These are phyloP conservation scores for Metschnikowia proteae DNA, from an alignment of 805 yeast genomes.

Conservation along the genomic window DNA sequence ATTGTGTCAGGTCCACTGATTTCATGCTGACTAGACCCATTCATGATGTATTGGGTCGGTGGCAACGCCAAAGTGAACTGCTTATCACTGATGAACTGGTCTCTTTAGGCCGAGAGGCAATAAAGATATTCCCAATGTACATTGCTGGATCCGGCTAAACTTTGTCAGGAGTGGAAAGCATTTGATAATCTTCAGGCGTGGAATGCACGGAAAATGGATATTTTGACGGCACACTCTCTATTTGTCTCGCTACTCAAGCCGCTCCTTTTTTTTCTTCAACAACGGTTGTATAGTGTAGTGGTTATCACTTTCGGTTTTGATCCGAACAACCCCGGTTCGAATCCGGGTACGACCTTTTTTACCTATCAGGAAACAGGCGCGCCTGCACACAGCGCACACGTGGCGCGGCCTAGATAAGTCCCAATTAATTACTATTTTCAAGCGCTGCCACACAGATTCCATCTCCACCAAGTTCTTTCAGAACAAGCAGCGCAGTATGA, in stretches of 20 bases:
- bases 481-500: constrained; percentile 47
- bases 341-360: constrained; percentile 72
- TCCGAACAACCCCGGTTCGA: constrained; percentile 83
- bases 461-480: neutral
- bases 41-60: no score
- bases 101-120: no score
- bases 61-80: no score
- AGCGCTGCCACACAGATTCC: neutral
- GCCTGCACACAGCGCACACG: constrained; percentile 4
- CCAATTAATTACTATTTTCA: neutral
- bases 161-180: no score
- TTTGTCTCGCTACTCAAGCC: neutral
- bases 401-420: constrained; percentile 2
- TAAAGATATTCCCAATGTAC: no score
- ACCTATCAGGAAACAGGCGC: constrained; percentile 1
- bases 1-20: neutral
- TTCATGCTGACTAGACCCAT: neutral
- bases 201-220: no score
- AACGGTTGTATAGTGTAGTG: constrained; percentile 65
- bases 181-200: no score
- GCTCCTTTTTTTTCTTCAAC: neutral
- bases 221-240: no score
- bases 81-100: no score
- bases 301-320: constrained; percentile 80
- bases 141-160: no score